Evolutionary conservation across 1,284 basidiomycete genomes (phyloP), one percentile per base, ranked within the genome.

Genomic region (Fomitopsis schrenkii): DNA sequence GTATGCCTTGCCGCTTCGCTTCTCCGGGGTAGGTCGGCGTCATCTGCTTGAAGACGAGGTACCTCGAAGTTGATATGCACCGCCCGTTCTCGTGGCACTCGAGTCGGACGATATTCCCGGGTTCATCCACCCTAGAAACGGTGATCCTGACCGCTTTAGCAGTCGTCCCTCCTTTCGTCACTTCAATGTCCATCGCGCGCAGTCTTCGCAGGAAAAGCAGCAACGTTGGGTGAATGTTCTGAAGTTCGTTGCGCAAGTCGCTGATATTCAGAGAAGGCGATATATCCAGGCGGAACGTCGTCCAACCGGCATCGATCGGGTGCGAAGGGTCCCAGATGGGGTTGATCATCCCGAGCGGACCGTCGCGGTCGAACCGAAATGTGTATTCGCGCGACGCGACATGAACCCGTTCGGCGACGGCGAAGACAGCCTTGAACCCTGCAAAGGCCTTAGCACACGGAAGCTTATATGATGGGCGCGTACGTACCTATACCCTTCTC

Each of bases 341-440:
- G n/a, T 54, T 54, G 5, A 54, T 54, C 52, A 54, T 54, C 14
- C 52, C 52, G 12, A 54, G 52, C n/a, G n/a, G 52, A 8, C 52
- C 52, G 10, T 54, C 36, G 35, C 52, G 52, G n/a, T 54, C 52
- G 15, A 54, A 54, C n/a, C 52, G 52, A n/a, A 54, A 54, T 10
- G 52, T 38, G 36, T 22, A 54, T 17, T 54, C 52, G 9, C 52
- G 33, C n/a, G 52, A 54, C 9, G 52, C 52, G 19, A 54, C 52
- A 35, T 54, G 52, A 4, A 54, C 52, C 22, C 52, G 33, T 40
- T 40, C 35, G 19, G 52, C 52, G 12, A 54, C 52, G 35, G 36
- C 52, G n/a, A 54, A 54, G 36, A 54, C 52, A 26, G 52, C 52
- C 52, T 54, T 54, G 52, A 54, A 54, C 2, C 52, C 52, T 50